A percentile compares a stretch with the other conserved stretches of the same genome.
Conservation (phyloP, 164 flowering plant species). For the Saururus chinensis region DNA sequence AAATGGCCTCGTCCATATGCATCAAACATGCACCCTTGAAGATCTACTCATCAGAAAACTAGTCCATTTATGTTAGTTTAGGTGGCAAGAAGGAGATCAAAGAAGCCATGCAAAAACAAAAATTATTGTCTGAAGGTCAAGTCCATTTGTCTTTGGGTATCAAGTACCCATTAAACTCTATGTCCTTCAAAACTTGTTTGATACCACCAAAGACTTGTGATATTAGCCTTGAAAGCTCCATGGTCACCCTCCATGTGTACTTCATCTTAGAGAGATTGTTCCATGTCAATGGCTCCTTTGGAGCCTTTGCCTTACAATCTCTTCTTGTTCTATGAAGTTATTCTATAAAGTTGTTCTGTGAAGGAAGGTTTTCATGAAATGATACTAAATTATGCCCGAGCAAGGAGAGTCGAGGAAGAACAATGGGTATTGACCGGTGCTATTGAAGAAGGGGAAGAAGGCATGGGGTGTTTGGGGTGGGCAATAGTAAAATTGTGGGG, state of each 20-base stretch:
- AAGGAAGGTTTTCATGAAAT: not conserved
- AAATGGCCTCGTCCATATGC: constrained; percentile 50
- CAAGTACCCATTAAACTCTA: constrained; percentile 44
- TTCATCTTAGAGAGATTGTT: constrained; percentile 66
- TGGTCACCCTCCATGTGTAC: constrained; percentile 65
- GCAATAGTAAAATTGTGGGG: no score
- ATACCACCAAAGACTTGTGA: constrained; percentile 54
- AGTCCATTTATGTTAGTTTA: not conserved
- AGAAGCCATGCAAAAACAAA: not conserved
- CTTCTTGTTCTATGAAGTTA: no score
- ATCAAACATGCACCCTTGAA: constrained; percentile 43
- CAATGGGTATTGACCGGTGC: no score
- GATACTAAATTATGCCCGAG: not conserved
- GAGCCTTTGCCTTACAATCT: constrained; percentile 18
- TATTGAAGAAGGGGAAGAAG: no score
- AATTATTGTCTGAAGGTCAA: not conserved
- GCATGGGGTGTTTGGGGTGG: no score
- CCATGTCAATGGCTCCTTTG: constrained; percentile 49
- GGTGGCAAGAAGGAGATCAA: no score
- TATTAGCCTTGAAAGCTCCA: constrained; percentile 33
- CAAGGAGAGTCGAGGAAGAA: not conserved
- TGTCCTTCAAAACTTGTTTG: constrained; percentile 36
- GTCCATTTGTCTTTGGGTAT: constrained; percentile 45
- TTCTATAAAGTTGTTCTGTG: no score
- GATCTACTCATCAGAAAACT: constrained; percentile 18